These are phyloP conservation scores for Pelargonium fulgidum DNA, from an alignment of 441 rosid genomes.

Conservation along the genomic window DNA sequence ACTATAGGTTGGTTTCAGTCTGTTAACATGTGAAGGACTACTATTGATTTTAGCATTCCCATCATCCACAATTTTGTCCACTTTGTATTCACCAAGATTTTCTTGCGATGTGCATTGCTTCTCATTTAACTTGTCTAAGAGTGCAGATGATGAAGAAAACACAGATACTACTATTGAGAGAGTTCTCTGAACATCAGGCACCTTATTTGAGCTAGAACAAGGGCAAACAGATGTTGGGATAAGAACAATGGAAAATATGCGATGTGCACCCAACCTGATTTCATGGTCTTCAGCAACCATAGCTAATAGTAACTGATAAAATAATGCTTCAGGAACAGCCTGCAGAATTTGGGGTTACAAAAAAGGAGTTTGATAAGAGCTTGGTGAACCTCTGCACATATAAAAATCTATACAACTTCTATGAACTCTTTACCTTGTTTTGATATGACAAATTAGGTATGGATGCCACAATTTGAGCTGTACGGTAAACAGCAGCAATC, in stretches of 20 bases:
- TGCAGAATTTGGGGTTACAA: slow-evolving; percentile 15
- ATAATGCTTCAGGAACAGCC: slow-evolving; percentile 83
- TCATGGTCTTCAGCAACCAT: slow-evolving; percentile 80
- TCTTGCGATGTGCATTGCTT: slow-evolving; percentile 36
- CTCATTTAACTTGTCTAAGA: slow-evolving; percentile 75
- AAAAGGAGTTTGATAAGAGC: slow-evolving; percentile 3
- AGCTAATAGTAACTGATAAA: slow-evolving; percentile 75
- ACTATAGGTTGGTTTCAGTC: slow-evolving; percentile 57
- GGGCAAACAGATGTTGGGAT: slow-evolving; percentile 85
- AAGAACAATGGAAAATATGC: slow-evolving; percentile 78
- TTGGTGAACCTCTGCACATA: slow-evolving; percentile 7
- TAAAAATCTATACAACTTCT: neutral
- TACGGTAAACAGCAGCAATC: slow-evolving; percentile 69
- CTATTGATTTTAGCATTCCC: neutral
- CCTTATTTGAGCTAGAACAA: slow-evolving; percentile 38
- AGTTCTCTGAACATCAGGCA: slow-evolving; percentile 50
- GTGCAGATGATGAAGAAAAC: slow-evolving; percentile 96
- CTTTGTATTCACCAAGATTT: slow-evolving; percentile 12
- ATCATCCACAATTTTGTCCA: neutral
- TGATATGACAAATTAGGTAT: slow-evolving; percentile 74
- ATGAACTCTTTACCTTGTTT: slow-evolving; percentile 52
- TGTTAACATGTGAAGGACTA: neutral
- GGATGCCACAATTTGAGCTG: slow-evolving; percentile 79
- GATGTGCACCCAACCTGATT: slow-evolving; percentile 74
- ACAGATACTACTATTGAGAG: slow-evolving; percentile 90